A percentile compares a stretch with the other conserved stretches of the same genome.
Evolutionary conservation across 1,284 basidiomycete species (phyloP).

Genomic region (Sporisorium scitamineum): DNA sequence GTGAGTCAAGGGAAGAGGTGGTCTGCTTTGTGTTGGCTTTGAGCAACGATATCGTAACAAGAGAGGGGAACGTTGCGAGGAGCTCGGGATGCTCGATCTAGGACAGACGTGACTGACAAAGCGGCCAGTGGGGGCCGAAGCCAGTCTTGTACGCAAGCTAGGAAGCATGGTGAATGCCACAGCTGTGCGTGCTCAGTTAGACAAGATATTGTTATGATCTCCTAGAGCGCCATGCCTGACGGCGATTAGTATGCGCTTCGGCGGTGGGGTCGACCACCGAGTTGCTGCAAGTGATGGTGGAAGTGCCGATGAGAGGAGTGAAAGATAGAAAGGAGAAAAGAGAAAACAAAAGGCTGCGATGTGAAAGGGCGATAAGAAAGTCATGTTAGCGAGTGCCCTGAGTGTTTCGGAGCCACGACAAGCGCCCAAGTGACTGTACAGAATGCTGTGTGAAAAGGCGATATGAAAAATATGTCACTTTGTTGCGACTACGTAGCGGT

Average conservation of each 20-base stretch:
- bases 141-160: constrained; percentile 7
- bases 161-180: constrained; percentile 20
- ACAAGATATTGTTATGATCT: neutral
- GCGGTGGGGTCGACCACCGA: neutral
- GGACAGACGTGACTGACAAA: neutral
- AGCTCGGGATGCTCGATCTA: neutral
- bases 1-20: neutral
- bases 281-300: neutral
- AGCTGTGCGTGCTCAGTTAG: neutral
- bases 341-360: neutral
- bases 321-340: neutral
- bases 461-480: no score
- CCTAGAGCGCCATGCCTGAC: constrained; percentile 20
- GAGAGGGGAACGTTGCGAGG: neutral
- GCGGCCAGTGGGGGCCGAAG: constrained; percentile 1
- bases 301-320: neutral
- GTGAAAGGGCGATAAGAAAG: neutral
- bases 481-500: constrained; percentile 22
- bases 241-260: neutral
- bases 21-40: neutral
- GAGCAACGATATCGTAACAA: neutral
- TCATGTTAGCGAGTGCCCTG: neutral
- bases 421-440: no score
- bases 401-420: no score
- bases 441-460: constrained; percentile 13